These are phyloP conservation scores for Fusarium agapanthi DNA, from an alignment of 2,329 filamentous ascomycete species.

Conservation along the genomic window DNA sequence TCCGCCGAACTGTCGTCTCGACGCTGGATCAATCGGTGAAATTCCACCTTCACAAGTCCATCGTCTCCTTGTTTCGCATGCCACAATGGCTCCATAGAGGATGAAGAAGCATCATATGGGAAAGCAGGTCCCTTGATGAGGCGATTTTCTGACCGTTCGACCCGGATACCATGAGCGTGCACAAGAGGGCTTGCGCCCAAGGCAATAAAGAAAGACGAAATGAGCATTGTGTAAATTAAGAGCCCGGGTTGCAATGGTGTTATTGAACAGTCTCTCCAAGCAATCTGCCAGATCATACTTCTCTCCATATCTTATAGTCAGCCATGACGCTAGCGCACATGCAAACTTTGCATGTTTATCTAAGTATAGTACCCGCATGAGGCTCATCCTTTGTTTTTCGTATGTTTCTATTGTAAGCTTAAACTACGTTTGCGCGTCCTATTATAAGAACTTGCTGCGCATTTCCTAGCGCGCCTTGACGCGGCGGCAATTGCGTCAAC, in stretches of 20 bases:
- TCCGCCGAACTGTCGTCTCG: not conserved
- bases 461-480: not conserved
- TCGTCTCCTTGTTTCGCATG: not conserved
- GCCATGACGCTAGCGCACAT: accelerated
- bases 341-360: not conserved
- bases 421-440: not conserved
- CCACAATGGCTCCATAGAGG: accelerated
- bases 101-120: not conserved
- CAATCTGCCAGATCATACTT: not conserved
- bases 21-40: not conserved
- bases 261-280: too few relatives aligned
- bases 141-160: not conserved
- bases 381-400: not conserved
- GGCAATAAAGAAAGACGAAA: not conserved
- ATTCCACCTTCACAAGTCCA: not conserved
- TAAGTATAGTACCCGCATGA: not conserved
- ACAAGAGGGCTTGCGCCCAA: not conserved
- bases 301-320: not conserved
- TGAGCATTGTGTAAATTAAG: accelerated
- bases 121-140: not conserved
- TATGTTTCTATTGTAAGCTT: not conserved
- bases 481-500: not conserved
- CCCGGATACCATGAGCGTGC: not conserved
- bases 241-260: accelerated
- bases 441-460: not conserved